Evolutionary conservation across 345 rosid species (phyloP).

Genomic region (Gossypioides kirkii): DNA sequence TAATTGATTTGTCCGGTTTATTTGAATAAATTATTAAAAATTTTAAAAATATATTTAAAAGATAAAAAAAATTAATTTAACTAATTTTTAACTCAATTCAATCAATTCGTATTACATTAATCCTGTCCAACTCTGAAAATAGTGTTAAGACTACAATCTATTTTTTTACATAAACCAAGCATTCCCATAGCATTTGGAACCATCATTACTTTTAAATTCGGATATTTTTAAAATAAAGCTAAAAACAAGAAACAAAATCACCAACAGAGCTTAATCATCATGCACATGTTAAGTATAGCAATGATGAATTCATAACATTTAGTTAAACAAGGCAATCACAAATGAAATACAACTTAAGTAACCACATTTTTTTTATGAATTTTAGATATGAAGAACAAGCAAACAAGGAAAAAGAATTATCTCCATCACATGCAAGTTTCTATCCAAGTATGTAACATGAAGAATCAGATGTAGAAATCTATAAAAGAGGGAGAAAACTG

Average conservation of each 20-base stretch:
- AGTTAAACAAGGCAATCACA: conserved; percentile 17
- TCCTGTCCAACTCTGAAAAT: too few species aligned
- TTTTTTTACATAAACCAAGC: too few species aligned
- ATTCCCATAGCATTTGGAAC: too few species aligned
- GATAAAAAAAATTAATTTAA: rapidly evolving
- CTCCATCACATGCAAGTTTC: conserved; percentile 35
- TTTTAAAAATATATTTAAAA: too few species aligned
- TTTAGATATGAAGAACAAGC: conserved; percentile 22
- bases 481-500: neutral
- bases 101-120: too few species aligned
- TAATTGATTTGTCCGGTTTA: too few species aligned
- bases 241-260: neutral
- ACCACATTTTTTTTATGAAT: conserved; percentile 24
- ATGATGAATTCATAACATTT: conserved; percentile 1
- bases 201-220: too few species aligned
- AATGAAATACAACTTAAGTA: conserved; percentile 21
- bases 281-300: neutral
- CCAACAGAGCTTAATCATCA: neutral
- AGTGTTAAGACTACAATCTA: too few species aligned
- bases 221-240: neutral
- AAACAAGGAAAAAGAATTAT: neutral
- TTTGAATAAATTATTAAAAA: too few species aligned
- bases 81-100: too few species aligned
- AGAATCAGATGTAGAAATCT: conserved; percentile 20
- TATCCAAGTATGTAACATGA: conserved; percentile 12